phyloP scores from a whole-genome alignment of 2,329 filamentous ascomycete species.

The Claviceps pazoutovae region DNA sequence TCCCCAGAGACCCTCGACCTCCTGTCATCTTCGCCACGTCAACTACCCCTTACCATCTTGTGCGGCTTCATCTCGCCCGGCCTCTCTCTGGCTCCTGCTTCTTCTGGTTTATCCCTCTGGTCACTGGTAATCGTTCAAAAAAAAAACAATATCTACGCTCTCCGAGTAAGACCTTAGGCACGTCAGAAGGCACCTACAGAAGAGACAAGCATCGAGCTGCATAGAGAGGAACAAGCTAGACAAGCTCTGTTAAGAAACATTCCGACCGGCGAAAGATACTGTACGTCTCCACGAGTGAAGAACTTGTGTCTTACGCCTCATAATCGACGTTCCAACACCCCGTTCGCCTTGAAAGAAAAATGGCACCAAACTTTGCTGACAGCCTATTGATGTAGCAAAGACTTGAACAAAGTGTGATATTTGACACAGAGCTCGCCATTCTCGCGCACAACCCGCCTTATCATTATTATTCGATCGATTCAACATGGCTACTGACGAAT shows the following conservation, averaged over 20 bases:
- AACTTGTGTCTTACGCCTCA: neutral
- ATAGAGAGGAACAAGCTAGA: neutral
- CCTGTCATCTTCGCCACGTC: conserved; percentile 14
- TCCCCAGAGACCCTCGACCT: conserved; percentile 27
- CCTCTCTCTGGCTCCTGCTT: conserved; percentile 17
- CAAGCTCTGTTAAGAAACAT: neutral
- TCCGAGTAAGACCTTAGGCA: conserved; percentile 27
- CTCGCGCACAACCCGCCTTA: neutral
- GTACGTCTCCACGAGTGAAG: neutral
- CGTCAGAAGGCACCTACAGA: conserved; percentile 10
- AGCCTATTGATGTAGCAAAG: neutral
- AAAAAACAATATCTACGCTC: conserved; percentile 13
- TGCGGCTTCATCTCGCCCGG: conserved; percentile 11
- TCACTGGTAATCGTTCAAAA: conserved; percentile 21
- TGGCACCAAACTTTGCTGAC: neutral
- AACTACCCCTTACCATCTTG: conserved; percentile 12
- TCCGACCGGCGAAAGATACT: neutral
- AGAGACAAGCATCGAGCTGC: conserved; percentile 1
- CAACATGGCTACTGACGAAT: conserved; percentile 36
- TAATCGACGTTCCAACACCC: too few species aligned
- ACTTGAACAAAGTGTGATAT: neutral
- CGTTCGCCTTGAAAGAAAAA: too few species aligned
- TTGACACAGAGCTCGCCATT: neutral
- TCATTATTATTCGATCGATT: neutral
- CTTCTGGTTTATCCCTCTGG: conserved; percentile 27